Evolutionary conservation across 306 rosid species (phyloP).

Genomic region (Argentina anserina): DNA sequence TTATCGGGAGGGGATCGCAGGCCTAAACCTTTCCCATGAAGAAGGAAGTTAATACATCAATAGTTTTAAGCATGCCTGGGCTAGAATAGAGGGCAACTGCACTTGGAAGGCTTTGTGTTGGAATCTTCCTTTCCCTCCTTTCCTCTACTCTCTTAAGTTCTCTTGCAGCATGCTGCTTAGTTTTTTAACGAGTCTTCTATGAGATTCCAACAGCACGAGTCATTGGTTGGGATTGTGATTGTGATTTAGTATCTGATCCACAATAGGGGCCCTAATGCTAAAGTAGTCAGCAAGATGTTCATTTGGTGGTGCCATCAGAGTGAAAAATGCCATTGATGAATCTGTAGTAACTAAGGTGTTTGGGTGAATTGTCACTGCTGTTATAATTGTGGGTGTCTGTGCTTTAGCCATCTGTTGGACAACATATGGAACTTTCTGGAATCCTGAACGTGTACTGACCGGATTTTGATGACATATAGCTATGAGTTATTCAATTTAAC

Average conservation of each 20-base stretch:
- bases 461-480: background rate
- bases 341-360: background rate
- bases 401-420: background rate
- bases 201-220: background rate
- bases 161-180: background rate
- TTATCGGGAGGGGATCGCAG: background rate
- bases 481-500: background rate
- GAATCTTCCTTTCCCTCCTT: background rate
- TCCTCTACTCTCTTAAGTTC: background rate
- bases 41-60: background rate
- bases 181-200: background rate
- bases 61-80: background rate
- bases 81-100: background rate
- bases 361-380: background rate
- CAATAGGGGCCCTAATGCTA: background rate
- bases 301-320: background rate
- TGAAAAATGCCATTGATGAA: background rate
- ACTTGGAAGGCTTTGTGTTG: background rate
- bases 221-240: background rate
- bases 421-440: background rate
- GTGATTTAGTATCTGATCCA: background rate
- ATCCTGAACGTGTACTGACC: background rate
- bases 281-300: background rate
- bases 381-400: background rate
- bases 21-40: no score